Conservation (phyloP, 192 early-diverging fungal species). For the Backusella westeae region DNA sequence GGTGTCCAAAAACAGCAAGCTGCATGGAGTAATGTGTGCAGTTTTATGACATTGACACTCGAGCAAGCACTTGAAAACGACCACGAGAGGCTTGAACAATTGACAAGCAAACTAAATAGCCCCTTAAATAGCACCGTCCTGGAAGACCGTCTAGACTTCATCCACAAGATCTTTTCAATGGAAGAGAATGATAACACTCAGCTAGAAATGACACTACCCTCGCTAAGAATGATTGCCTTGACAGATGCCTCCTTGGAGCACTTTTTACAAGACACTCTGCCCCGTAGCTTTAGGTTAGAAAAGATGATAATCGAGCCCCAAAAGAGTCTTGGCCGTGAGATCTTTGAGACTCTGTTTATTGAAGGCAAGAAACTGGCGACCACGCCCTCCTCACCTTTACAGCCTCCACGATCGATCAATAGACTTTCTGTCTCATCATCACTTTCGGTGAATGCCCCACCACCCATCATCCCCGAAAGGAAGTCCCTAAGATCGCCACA, state of each 20-base stretch:
- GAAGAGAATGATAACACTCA: background rate
- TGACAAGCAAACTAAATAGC: background rate
- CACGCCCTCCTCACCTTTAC: background rate
- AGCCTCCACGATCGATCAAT: background rate
- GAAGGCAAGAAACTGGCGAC: conserved; percentile 26
- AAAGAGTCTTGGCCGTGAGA: conserved; percentile 49
- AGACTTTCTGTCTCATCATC: background rate
- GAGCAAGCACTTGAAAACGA: background rate
- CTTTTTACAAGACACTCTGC: conserved; percentile 71
- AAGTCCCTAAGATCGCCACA: background rate
- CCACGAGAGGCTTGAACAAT: background rate
- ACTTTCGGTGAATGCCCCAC: background rate
- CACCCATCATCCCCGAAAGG: background rate
- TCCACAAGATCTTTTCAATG: background rate
- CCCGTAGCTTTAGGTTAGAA: conserved; percentile 55
- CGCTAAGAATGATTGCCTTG: conserved; percentile 69
- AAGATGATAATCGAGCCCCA: conserved; percentile 50
- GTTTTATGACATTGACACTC: background rate
- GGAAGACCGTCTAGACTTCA: background rate
- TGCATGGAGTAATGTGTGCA: conserved; percentile 5
- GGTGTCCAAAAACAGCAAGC: background rate
- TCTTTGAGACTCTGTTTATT: conserved; percentile 47
- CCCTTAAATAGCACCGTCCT: background rate
- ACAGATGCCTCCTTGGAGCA: conserved; percentile 78
- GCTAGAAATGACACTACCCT: conserved; percentile 11